Percentiles rank a stretch among this genome's conserved stretches.
phyloP scores from a whole-genome alignment of 352 stramenopile species.

The Phytopythium sindhum region DNA sequence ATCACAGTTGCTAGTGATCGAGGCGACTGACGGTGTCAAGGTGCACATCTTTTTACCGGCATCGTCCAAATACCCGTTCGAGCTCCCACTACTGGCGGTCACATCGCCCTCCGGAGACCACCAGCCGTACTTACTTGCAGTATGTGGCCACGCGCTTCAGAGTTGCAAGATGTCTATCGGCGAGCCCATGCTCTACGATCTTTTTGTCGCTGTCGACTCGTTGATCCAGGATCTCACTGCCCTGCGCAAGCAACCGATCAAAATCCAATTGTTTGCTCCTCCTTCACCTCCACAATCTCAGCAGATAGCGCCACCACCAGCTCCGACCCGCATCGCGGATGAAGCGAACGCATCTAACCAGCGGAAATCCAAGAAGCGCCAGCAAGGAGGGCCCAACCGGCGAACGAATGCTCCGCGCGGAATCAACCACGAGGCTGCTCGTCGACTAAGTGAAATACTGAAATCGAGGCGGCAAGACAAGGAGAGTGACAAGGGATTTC shows the following conservation, averaged over 20 bases:
- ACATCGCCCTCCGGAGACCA: constrained; percentile 33
- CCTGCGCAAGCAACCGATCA: constrained; percentile 20
- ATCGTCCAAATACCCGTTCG: constrained; percentile 69
- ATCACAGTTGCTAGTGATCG: constrained; percentile 38
- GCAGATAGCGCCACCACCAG: constrained; percentile 10
- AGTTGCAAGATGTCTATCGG: constrained; percentile 50
- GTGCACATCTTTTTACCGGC: constrained; percentile 55
- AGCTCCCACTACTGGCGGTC: constrained; percentile 57
- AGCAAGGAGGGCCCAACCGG: constrained; percentile 17
- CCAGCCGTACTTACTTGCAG: constrained; percentile 39
- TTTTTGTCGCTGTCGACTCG: constrained; percentile 65
- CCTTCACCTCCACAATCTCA: constrained; percentile 9
- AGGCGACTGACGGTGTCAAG: constrained; percentile 40
- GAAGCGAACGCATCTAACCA: constrained; percentile 10
- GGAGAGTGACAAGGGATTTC: constrained; percentile 35
- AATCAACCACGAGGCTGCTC: constrained; percentile 33
- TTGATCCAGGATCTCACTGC: constrained; percentile 34
- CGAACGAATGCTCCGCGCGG: constrained; percentile 7
- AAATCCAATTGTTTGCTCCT: constrained; percentile 35
- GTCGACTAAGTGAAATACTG: constrained; percentile 42
- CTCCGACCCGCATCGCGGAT: not conserved
- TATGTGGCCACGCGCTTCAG: constrained; percentile 45
- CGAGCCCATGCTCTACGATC: constrained; percentile 80
- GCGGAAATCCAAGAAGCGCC: constrained; percentile 11
- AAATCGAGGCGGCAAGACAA: constrained; percentile 42